Evolutionary conservation across 495 filamentous ascomycete species (phyloP).

Genomic region (Penicillium atrosanguineum): DNA sequence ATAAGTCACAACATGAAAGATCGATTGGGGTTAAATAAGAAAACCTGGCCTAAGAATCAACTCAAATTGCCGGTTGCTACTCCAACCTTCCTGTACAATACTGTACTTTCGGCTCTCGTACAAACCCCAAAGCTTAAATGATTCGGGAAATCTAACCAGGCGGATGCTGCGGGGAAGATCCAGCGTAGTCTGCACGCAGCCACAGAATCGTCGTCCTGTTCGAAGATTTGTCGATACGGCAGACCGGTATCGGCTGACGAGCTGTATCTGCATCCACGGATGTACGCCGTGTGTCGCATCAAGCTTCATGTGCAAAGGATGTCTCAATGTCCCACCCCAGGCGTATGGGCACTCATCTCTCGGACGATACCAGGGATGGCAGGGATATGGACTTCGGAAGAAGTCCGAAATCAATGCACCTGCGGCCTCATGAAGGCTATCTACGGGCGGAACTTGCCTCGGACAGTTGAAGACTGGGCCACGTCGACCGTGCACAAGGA

Average conservation of each 20-base stretch:
- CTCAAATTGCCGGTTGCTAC: background rate
- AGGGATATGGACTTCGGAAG: conserved; percentile 5
- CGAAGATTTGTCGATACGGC: background rate
- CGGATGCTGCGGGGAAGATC: conserved; percentile 20
- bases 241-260: conserved; percentile 20
- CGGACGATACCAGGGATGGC: background rate
- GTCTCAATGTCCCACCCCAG: background rate
- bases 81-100: background rate
- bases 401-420: conserved; percentile 12
- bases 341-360: background rate
- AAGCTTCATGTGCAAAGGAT: background rate
- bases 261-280: background rate
- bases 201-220: background rate
- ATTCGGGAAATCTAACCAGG: background rate
- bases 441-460: conserved; percentile 6
- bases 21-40: too few relatives aligned
- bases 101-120: background rate
- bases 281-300: background rate
- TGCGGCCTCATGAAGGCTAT: background rate
- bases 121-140: conserved; percentile 9
- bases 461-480: background rate
- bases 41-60: background rate
- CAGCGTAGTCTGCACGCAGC: conserved; percentile 6
- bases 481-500: conserved; percentile 1
- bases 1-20: background rate